Evolutionary conservation across 768 basidiomycete genomes (phyloP), one percentile per base, ranked within the genome.

Genomic region (Cystofilobasidium capitatum): DNA sequence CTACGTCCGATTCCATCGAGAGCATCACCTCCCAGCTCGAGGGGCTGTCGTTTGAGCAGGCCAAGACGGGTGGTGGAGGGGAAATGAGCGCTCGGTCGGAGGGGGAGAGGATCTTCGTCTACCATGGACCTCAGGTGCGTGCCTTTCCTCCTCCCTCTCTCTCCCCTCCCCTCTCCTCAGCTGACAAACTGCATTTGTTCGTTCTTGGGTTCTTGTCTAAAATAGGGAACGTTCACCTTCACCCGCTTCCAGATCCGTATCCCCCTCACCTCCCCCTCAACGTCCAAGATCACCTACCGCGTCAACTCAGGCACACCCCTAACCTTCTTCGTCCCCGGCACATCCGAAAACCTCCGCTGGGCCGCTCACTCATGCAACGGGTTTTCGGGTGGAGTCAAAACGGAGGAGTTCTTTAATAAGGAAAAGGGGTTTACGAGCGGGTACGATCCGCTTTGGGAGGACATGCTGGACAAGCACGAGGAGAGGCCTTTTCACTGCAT

Each of bases 181-280:
- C 47, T 49, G 7, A 49, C 45, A 13, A 49, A 6, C 45, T 16
- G 45, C 71, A 0, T 45, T 69, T 47, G 55, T 63, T 44, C 49
- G n/a, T 24, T 60, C 63, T n/a, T 70, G 61, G 36, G 70, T 39
- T 62, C 58, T 70, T 71, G 37, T 67, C n/a, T n/a, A n/a, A n/a
- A n/a, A 35, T 70, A 74, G 68, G 93, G 91, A 6, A 86, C 87
- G 0, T 91, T 84, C 74, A 90, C 90, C 0, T 99, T 99, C 79
- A 98, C 91, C 88, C 82, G 94, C 62, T 97, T 97, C 79, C 81
- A 86, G 73, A 84, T 97, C 58, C 84, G 86, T 70, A 81, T 99
- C 64, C 91, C 90, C 0, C 76, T 97, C 2, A 81, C 81, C 1
- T 77, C 79, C 10, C 39, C 59, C n/a, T 31, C 31, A 29, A 42